A percentile compares a stretch with the other conserved stretches of the same genome.
These are phyloP conservation scores for Holtermannia corniformis DNA, from an alignment of 768 basidiomycete species.

Conservation along the genomic window DNA sequence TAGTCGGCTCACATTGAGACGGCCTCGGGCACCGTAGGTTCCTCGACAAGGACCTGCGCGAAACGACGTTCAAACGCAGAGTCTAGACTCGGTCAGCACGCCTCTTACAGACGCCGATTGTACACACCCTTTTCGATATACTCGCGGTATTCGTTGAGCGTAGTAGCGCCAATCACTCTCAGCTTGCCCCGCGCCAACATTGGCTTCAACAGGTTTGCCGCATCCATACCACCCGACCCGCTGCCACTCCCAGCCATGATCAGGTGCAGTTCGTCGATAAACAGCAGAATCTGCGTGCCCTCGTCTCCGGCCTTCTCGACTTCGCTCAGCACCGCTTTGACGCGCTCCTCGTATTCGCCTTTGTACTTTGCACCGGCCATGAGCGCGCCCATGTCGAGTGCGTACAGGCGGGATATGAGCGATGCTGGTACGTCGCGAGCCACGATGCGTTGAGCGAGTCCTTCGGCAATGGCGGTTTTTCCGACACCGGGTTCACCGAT, in stretches of 20 bases:
- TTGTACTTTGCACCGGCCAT: constrained; percentile 55
- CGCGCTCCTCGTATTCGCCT: constrained; percentile 92
- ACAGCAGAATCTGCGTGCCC: constrained; percentile 73
- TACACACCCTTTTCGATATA: constrained; percentile 30
- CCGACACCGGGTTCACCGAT: constrained; percentile 85
- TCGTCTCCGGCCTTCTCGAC: constrained; percentile 78
- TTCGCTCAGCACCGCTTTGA: constrained; percentile 84
- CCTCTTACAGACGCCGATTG: not conserved
- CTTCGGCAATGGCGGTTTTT: constrained; percentile 91
- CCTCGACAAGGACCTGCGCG: constrained; percentile 86
- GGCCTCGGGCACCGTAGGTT: constrained; percentile 77
- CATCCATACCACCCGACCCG: constrained; percentile 73
- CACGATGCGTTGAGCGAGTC: constrained; percentile 88
- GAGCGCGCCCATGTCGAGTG: constrained; percentile 89
- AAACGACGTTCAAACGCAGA: constrained; percentile 84
- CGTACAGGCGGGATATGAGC: constrained; percentile 42
- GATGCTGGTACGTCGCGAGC: constrained; percentile 60
- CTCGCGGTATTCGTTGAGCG: constrained; percentile 81
- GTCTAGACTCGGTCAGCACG: constrained; percentile 64
- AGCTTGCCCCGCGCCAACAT: constrained; percentile 65
- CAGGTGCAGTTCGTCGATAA: constrained; percentile 85
- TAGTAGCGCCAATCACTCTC: constrained; percentile 66
- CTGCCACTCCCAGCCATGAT: constrained; percentile 72
- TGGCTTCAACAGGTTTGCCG: constrained; percentile 80
- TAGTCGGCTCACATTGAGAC: constrained; percentile 52